Conservation (phyloP, 1,139 yeast species). For the Suhomyces wounanorum region DNA sequence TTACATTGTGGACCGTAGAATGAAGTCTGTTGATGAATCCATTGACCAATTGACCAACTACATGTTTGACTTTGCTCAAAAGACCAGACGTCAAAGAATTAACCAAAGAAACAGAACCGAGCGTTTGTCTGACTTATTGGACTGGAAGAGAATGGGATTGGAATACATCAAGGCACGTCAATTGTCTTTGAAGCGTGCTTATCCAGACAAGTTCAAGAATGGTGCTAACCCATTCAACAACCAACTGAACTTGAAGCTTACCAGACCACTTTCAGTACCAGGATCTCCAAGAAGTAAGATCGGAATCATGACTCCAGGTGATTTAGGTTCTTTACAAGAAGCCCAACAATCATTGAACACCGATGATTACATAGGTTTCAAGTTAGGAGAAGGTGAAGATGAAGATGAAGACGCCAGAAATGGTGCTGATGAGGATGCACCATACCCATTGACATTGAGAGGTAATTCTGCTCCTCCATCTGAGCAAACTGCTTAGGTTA, state of each 20-base stretch:
- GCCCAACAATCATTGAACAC: constrained; percentile 71
- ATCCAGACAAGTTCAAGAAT: constrained; percentile 78
- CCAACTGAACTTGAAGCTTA: constrained; percentile 62
- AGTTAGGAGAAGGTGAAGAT: constrained; percentile 54
- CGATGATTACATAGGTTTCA: constrained; percentile 81
- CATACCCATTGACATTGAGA: constrained; percentile 48
- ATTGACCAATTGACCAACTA: constrained; percentile 86
- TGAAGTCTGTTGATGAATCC: constrained; percentile 91
- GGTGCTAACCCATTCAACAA: constrained; percentile 64
- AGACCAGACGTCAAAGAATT: constrained; percentile 95
- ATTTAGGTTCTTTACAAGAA: constrained; percentile 93
- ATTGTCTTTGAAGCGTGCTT: constrained; percentile 87
- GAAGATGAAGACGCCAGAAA: constrained; percentile 49
- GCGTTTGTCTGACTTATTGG: constrained; percentile 85
- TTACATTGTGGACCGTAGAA: constrained; percentile 92
- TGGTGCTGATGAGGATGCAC: constrained; percentile 37
- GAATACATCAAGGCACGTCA: constrained; percentile 96
- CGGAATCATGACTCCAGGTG: constrained; percentile 94
- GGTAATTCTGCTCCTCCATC: constrained; percentile 48
- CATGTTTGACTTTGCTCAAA: constrained; percentile 86
- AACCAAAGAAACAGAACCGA: constrained; percentile 98
- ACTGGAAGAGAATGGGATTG: constrained; percentile 98
- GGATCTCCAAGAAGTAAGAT: constrained; percentile 78
- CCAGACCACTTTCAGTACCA: constrained; percentile 92
- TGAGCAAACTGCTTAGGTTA: constrained; percentile 9